These are phyloP conservation scores for Cardiospermum halicacabum DNA, from an alignment of 345 rosid species.

Conservation along the genomic window DNA sequence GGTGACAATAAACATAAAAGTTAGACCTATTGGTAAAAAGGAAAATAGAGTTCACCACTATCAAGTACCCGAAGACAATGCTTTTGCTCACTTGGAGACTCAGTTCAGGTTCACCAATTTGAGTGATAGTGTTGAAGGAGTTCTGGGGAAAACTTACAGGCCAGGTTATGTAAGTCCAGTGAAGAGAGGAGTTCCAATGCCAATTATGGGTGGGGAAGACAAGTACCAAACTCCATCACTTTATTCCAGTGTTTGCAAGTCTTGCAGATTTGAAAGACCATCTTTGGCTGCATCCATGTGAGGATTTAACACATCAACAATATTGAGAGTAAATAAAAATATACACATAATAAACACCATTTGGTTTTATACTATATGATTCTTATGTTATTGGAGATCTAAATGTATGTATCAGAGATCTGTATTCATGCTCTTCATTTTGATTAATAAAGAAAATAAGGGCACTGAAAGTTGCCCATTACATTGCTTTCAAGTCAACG, in stretches of 20 bases:
- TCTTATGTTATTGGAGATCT: background rate
- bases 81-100: constrained; percentile 67
- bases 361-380: background rate
- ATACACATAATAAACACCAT: background rate
- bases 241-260: constrained; percentile 44
- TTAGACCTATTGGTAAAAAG: constrained; percentile 48
- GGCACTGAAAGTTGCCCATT: constrained; percentile 3
- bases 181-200: constrained; percentile 66
- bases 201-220: constrained; percentile 68
- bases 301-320: constrained; percentile 6
- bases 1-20: constrained; percentile 42
- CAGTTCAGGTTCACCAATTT: constrained; percentile 49
- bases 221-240: constrained; percentile 55
- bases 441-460: constrained; percentile 3
- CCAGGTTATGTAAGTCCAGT: constrained; percentile 58
- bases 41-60: constrained; percentile 58
- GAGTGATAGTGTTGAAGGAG: constrained; percentile 57
- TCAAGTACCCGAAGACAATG: constrained; percentile 46
- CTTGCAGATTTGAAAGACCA: constrained; percentile 42
- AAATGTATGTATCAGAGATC: constrained; percentile 7
- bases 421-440: background rate
- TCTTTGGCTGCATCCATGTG: constrained; percentile 7
- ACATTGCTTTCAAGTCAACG: background rate
- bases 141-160: constrained; percentile 64
- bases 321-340: background rate